phyloP scores from a whole-genome alignment of 345 rosid species.

The Excoecaria cochinchinensis region DNA sequence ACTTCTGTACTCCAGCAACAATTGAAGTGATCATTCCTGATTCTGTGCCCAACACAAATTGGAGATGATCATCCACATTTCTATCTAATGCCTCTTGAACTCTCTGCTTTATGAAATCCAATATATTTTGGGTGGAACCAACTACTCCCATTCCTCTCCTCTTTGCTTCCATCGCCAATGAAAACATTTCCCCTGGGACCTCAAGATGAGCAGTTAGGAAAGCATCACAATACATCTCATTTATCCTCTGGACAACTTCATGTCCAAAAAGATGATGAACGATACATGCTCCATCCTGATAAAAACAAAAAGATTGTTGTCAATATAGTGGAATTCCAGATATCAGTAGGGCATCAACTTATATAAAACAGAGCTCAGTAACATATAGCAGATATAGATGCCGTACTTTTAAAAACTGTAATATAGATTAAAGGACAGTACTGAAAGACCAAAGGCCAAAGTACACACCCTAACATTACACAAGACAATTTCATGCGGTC shows the following conservation, averaged over 20 bases:
- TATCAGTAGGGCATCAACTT: not conserved
- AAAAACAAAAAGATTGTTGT: conserved; percentile 9
- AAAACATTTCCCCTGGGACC: conserved; percentile 99
- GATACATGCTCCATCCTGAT: conserved; percentile 86
- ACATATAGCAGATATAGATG: not conserved
- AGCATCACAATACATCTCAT: conserved; percentile 84
- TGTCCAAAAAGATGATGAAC: conserved; percentile 94
- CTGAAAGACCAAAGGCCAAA: not conserved
- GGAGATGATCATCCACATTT: conserved; percentile 74
- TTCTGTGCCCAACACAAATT: conserved; percentile 92
- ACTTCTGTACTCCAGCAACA: conserved; percentile 63
- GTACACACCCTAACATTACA: not conserved
- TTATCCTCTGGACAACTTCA: conserved; percentile 85
- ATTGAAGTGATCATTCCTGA: conserved; percentile 96
- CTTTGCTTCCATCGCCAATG: conserved; percentile 94
- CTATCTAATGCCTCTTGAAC: conserved; percentile 84
- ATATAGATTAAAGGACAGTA: not conserved
- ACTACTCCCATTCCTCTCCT: conserved; percentile 94
- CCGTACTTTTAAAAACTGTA: not conserved
- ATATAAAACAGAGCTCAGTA: conserved; percentile 2
- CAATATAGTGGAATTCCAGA: not conserved
- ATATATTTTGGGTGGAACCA: conserved; percentile 87
- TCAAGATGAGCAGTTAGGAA: conserved; percentile 93
- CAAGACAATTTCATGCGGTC: not conserved
- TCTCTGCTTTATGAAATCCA: conserved; percentile 79